A percentile compares a stretch with the other conserved stretches of the same genome.
Conservation (phyloP, 2,329 filamentous ascomycete genomes). For the Clonostachys chloroleuca region DNA sequence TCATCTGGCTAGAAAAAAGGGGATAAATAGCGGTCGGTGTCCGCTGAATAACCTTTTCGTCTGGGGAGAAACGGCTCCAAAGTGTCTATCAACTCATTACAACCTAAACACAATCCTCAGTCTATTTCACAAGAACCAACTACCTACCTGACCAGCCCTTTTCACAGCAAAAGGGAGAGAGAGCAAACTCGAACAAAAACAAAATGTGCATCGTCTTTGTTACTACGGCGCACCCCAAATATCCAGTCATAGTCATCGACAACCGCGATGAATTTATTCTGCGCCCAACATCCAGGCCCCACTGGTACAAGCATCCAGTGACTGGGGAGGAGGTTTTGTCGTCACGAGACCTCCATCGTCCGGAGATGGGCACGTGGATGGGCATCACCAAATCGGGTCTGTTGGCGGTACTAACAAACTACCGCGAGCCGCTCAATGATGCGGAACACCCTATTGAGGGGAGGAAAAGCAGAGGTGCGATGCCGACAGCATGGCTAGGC, state of each 20-base stretch:
- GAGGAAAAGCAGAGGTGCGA: conserved; percentile 54
- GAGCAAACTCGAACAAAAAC: too few species aligned
- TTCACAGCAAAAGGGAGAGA: too few species aligned
- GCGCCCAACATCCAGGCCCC: conserved; percentile 57
- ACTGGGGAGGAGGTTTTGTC: conserved; percentile 47
- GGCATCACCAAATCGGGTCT: conserved; percentile 56
- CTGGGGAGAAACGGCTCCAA: too few species aligned
- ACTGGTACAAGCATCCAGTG: conserved; percentile 54
- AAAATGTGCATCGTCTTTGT: conserved; percentile 74
- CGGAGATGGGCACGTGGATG: conserved; percentile 62
- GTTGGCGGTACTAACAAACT: conserved; percentile 64
- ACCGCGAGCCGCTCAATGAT: conserved; percentile 45
- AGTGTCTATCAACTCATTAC: too few species aligned
- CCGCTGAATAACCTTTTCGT: too few species aligned
- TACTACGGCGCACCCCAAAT: conserved; percentile 71
- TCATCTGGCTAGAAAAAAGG: too few species aligned
- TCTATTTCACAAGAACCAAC: too few species aligned
- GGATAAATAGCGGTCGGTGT: too few species aligned
- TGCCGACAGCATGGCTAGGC: conserved; percentile 60
- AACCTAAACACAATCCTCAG: too few species aligned
- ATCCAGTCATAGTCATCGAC: conserved; percentile 70
- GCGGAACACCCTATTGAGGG: conserved; percentile 48
- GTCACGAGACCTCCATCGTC: conserved; percentile 55
- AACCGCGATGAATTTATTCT: conserved; percentile 74
- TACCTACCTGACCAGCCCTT: too few species aligned